Conservation (phyloP, 495 filamentous ascomycete genomes). For the Friedmanniomyces simplex region DNA sequence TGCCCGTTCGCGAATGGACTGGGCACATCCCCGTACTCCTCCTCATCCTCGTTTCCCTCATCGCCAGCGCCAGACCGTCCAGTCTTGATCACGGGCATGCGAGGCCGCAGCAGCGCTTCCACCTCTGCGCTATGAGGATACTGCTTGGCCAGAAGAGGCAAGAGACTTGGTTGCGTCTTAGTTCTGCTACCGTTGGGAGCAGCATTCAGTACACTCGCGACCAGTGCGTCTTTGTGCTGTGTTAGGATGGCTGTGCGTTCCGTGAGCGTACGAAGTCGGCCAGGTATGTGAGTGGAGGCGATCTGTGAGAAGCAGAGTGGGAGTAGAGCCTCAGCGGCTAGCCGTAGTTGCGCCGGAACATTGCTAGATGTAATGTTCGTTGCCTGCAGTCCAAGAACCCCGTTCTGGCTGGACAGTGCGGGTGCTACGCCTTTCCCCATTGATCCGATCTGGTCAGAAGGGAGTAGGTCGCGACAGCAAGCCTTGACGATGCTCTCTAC, state of each 20-base stretch:
- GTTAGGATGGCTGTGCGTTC: slow-evolving; percentile 68
- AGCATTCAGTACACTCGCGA: slow-evolving; percentile 71
- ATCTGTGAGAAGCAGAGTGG: slow-evolving; percentile 48
- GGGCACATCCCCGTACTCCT: slow-evolving; percentile 13
- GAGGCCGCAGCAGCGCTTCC: slow-evolving; percentile 60
- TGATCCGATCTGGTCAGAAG: slow-evolving; percentile 26
- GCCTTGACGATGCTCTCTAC: slow-evolving; percentile 46
- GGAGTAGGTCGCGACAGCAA: slow-evolving; percentile 53
- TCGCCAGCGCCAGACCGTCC: slow-evolving; percentile 9
- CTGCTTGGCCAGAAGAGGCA: slow-evolving; percentile 60
- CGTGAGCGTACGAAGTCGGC: slow-evolving; percentile 55
- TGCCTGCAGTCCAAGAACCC: slow-evolving; percentile 18
- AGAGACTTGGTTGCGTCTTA: slow-evolving; percentile 51
- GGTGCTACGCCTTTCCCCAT: slow-evolving; percentile 30
- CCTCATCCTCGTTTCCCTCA: slow-evolving; percentile 10
- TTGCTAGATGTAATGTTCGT: slow-evolving; percentile 37
- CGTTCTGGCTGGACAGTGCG: neutral
- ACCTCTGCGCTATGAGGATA: slow-evolving; percentile 52
- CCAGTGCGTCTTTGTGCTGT: slow-evolving; percentile 54
- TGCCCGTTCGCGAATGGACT: neutral
- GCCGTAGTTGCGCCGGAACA: slow-evolving; percentile 30
- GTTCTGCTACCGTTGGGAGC: slow-evolving; percentile 47
- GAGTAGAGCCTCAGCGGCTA: slow-evolving; percentile 51
- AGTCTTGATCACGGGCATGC: slow-evolving; percentile 44
- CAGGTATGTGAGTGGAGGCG: slow-evolving; percentile 49